Base-by-base conservation (phyloP, 177 flowering plant genomes). In the Vitis hybrid region DNA sequence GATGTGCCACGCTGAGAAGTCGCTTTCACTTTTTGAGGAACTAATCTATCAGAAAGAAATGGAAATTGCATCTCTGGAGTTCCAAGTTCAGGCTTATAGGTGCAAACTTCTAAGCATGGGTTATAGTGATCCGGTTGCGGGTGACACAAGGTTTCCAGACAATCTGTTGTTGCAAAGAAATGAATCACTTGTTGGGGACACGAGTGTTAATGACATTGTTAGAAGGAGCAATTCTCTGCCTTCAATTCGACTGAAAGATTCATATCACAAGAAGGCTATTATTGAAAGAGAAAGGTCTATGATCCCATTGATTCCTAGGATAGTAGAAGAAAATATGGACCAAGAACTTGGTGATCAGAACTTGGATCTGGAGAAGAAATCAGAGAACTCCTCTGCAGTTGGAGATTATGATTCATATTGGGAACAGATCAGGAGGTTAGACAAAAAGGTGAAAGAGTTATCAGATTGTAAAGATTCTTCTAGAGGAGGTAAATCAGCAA, bases 41-140 rank as follows among this genome's bases (percentile, higher is more conserved):
- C 64, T 87, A 9, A 74, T 89, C 21, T 80, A 81, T 66, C 86
- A 86, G 72, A 93, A 90, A 72, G 96, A 95, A 67, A 84, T 90
- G 90, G 92, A 95, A 72, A 81, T 89, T 65, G 78, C 90, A 56
- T 78, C 91, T 62, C 87, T 95, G 19, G 89, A 88, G 70, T 85
- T 70, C 57, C 93, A 93, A 77, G 80, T 90, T 56, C 87, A 91
- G 74, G 88, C 96, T 66, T 91, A 87, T 69, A 83, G 77, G 71
- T 78, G 72, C 70, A 89, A 84, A 66, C 78, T 93, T 26, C 3
- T 82, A 63, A 87, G 93, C 81, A 15, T 90, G 78, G 97, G 97
- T 2, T 82, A 72, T 61, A 54, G 40, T 51, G 93, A 88, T 75
- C 18, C 75, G 11, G 78, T 69, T 56, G 70, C 60, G 7, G 48